These are phyloP conservation scores for Phytopythium aichiense DNA, from an alignment of 352 stramenopile species.

Conservation along the genomic window DNA sequence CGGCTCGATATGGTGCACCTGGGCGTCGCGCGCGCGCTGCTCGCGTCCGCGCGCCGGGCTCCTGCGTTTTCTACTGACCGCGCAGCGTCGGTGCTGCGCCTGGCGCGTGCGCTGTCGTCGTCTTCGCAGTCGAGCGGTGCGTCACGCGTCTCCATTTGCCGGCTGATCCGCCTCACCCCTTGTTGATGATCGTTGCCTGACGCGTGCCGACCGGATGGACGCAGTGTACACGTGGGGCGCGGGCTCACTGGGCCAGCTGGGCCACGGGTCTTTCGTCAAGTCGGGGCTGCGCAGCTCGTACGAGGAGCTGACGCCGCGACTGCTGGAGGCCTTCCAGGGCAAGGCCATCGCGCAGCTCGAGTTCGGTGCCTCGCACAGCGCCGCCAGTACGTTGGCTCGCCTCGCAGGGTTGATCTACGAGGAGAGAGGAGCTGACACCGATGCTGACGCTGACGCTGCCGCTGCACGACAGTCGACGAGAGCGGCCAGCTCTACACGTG, in stretches of 20 bases:
- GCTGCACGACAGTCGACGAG: slow-evolving; percentile 46
- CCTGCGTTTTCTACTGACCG: neutral
- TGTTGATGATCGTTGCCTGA: too few species aligned
- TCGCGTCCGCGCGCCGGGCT: neutral
- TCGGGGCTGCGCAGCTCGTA: slow-evolving; percentile 83
- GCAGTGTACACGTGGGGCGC: slow-evolving; percentile 84
- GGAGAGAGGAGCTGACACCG: neutral
- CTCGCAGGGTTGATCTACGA: neutral
- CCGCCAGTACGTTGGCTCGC: slow-evolving; percentile 52
- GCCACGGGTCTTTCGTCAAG: slow-evolving; percentile 75
- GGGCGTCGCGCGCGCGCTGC: slow-evolving; percentile 20
- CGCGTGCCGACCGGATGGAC: neutral
- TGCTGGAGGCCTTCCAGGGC: slow-evolving; percentile 67
- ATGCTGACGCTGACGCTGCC: neutral
- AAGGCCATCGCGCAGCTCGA: slow-evolving; percentile 63
- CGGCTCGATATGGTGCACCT: slow-evolving; percentile 42
- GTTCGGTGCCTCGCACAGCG: slow-evolving; percentile 75
- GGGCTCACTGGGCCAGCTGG: slow-evolving; percentile 81
- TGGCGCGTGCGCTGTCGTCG: slow-evolving; percentile 29
- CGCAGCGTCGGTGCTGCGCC: slow-evolving; percentile 10
- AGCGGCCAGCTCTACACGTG: slow-evolving; percentile 69
- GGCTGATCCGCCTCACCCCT: too few species aligned
- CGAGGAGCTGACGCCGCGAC: slow-evolving; percentile 71
- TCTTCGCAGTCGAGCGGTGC: slow-evolving; percentile 58
- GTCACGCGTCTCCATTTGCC: slow-evolving; percentile 6